phyloP scores from a whole-genome alignment of 345 rosid species.

The Citrus hindsii region DNA sequence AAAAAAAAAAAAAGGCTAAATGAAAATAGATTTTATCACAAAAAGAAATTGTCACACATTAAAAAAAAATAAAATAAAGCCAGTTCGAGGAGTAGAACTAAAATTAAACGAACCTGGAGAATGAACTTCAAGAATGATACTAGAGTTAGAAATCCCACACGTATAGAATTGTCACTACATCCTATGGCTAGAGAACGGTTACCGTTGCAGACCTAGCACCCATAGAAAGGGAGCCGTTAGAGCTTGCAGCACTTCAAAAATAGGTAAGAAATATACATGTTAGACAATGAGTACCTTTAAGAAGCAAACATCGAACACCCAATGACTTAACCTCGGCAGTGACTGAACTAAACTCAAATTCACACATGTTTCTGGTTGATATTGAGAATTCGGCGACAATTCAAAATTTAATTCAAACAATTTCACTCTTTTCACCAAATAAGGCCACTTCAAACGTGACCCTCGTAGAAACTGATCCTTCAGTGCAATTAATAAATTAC shows the following conservation, averaged over 20 bases:
- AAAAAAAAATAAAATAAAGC: neutral
- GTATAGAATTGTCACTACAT: constrained; percentile 75
- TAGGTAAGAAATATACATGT: neutral
- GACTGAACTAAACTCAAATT: constrained; percentile 43
- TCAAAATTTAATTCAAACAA: constrained; percentile 41
- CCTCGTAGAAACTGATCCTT: constrained; percentile 16
- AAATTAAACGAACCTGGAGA: constrained; percentile 55
- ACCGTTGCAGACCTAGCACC: constrained; percentile 32
- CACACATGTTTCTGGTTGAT: constrained; percentile 16
- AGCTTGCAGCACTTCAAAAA: neutral
- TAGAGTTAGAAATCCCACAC: constrained; percentile 44
- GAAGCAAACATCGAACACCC: constrained; percentile 76
- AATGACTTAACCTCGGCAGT: constrained; percentile 70
- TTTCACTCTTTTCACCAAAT: constrained; percentile 78
- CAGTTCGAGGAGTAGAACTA: neutral
- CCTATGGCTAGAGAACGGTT: constrained; percentile 65
- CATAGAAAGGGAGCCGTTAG: neutral
- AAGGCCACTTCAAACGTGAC: constrained; percentile 42
- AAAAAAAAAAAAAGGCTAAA: neutral
- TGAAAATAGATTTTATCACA: too few species aligned
- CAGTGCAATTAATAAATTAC: constrained; percentile 15
- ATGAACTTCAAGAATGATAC: constrained; percentile 50
- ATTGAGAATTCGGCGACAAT: constrained; percentile 16
- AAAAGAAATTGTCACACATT: neutral
- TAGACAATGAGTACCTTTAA: constrained; percentile 43